These are phyloP conservation scores for Taiozyma sp. DNA, from an alignment of 1,139 yeast genomes.

Conservation along the genomic window DNA sequence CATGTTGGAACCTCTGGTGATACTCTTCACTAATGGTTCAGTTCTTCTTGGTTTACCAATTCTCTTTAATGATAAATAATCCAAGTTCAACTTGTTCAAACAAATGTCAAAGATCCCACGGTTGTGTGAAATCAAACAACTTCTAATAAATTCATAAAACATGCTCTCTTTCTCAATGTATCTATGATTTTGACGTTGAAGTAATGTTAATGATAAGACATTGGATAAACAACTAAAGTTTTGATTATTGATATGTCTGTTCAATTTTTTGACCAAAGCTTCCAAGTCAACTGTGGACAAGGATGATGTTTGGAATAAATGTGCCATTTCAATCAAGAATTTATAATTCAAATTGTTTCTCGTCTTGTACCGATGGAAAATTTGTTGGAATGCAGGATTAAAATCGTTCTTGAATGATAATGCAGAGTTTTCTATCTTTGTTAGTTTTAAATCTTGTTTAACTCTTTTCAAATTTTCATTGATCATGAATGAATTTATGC, in stretches of 20 bases:
- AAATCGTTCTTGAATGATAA: background rate
- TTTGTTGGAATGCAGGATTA: background rate
- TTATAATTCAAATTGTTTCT: conserved; percentile 1
- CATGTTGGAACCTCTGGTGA: conserved; percentile 3
- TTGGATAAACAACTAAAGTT: conserved; percentile 13
- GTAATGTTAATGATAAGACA: conserved; percentile 6
- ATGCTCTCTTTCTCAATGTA: conserved; percentile 5
- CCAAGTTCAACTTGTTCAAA: conserved; percentile 9
- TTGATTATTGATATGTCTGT: conserved; percentile 8
- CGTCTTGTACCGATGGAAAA: background rate
- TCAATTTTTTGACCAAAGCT: conserved; percentile 4
- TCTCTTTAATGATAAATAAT: background rate
- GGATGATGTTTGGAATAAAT: conserved; percentile 5
- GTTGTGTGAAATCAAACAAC: conserved; percentile 10
- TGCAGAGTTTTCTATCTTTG: background rate
- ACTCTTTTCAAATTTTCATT: background rate
- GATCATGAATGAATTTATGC: background rate
- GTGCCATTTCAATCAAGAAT: conserved; percentile 9
- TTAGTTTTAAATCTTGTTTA: background rate
- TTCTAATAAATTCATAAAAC: conserved; percentile 4
- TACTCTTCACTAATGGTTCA: conserved; percentile 6
- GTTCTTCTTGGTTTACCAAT: conserved; percentile 7
- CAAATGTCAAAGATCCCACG: conserved; percentile 8
- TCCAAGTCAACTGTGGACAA: background rate
- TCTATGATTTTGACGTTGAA: conserved; percentile 1